A percentile compares a stretch with the other conserved stretches of the same genome.
phyloP scores from a whole-genome alignment of 257 asterid genomes.

The Petunia secreta region DNA sequence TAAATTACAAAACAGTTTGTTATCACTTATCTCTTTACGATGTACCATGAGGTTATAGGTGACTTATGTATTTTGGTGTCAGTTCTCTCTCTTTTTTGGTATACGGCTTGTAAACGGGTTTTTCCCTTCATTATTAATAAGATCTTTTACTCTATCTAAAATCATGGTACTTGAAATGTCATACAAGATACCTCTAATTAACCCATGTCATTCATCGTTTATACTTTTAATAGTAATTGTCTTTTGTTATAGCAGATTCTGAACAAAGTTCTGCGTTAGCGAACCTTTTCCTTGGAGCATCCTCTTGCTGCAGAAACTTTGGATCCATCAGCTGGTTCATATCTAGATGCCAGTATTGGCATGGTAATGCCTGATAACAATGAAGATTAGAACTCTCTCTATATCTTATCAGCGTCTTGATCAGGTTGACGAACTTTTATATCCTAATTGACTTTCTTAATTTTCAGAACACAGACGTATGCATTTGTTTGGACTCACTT shows the following conservation, averaged over 20 bases:
- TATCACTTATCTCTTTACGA: too few species aligned
- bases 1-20: too few species aligned
- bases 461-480: constrained; percentile 54
- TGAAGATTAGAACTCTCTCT: constrained; percentile 41
- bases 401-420: constrained; percentile 26
- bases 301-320: constrained; percentile 29
- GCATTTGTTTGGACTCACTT: constrained; percentile 48
- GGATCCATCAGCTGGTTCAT: constrained; percentile 27
- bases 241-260: constrained; percentile 26
- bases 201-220: not conserved
- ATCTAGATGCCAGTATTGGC: constrained; percentile 34
- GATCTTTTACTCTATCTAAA: too few species aligned
- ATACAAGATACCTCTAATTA: not conserved
- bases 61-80: too few species aligned
- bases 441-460: constrained; percentile 32
- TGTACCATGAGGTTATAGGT: too few species aligned
- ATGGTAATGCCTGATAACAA: constrained; percentile 35
- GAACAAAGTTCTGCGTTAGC: constrained; percentile 23
- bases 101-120: too few species aligned
- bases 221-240: not conserved
- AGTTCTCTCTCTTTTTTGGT: too few species aligned
- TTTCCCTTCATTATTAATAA: too few species aligned
- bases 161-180: not conserved
- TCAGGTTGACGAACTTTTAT: constrained; percentile 8
- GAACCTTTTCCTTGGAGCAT: constrained; percentile 4